Evolutionary conservation across 805 yeast genomes (phyloP), one percentile per base, ranked within the genome.

Genomic region (Spathaspora boniae): DNA sequence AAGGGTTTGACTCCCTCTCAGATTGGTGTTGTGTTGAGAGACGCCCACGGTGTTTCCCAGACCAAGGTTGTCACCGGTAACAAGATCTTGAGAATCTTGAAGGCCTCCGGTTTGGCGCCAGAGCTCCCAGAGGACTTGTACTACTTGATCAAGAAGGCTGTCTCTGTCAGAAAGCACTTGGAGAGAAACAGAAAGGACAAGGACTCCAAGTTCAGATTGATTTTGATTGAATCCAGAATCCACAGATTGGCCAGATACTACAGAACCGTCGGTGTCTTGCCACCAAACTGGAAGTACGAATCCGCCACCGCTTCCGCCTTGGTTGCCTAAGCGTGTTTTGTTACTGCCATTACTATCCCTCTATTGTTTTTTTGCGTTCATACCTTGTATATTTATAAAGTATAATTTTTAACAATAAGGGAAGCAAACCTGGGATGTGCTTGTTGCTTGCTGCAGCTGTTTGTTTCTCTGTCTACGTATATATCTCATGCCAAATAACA

Each of bases 211-310:
- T 93, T 93, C 95, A 87, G 99, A 84, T 87, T 93, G 68, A 93
- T 93, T 93, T 84, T 93, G 74, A 89, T 93, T 73, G 99, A 93
- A 80, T 91, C 98, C 54, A 89, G 99, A 88, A 93, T 93, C 80
- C 99, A 93, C 95, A 91, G 99, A 84, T 86, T 93, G 70, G 96
- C 98, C 60, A 86, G 99, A 80, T 93, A 93, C 94, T 93, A 93
- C 96, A 91, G 96, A 87, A 86, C 96, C 62, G 96, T 87, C 62
- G 79, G 95, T 66, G 98, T 93, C 63, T 83, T 93, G 68, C 98
- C 99, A 62, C 98, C 99, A 71, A 89, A 85, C 93, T 93, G 99
- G 99, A 93, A 93, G 80, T 93, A 86, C 95, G 99, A 93, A 81
- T 91, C 98, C 58, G 96, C 98, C 69, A 93, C 98, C 68, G 99